Conservation (phyloP, 306 rosid genomes). For the Nissolia schottii region DNA sequence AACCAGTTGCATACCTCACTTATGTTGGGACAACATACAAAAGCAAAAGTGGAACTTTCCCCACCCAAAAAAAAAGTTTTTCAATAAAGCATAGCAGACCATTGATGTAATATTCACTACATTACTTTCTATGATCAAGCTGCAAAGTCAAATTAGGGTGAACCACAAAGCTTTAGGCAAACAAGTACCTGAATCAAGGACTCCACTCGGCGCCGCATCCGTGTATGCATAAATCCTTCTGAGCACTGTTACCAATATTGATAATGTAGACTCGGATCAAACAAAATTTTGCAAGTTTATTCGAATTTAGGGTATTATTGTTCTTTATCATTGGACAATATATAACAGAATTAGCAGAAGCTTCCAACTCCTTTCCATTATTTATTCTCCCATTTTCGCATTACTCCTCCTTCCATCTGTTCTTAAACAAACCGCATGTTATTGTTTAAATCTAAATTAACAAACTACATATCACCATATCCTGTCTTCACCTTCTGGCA, state of each 20-base stretch:
- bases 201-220: conserved; percentile 99
- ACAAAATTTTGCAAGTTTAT: background rate
- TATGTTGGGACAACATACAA: background rate
- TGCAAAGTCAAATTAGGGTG: background rate
- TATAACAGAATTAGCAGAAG: conserved; percentile 1
- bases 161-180: conserved; percentile 9
- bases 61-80: background rate
- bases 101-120: background rate
- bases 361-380: background rate
- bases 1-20: background rate
- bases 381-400: background rate
- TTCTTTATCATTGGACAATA: background rate
- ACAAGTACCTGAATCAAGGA: conserved; percentile 77
- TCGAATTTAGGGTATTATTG: background rate
- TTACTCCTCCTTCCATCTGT: background rate
- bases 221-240: conserved; percentile 96
- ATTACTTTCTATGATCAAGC: background rate
- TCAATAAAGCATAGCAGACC: conserved; percentile 9
- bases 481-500: background rate
- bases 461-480: background rate
- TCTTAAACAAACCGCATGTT: background rate
- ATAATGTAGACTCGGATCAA: conserved; percentile 14
- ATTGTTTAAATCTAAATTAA: background rate
- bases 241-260: conserved; percentile 61
- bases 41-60: background rate